Conservation (phyloP, 2,329 filamentous ascomycete genomes). For the Curvularia sp. region DNA sequence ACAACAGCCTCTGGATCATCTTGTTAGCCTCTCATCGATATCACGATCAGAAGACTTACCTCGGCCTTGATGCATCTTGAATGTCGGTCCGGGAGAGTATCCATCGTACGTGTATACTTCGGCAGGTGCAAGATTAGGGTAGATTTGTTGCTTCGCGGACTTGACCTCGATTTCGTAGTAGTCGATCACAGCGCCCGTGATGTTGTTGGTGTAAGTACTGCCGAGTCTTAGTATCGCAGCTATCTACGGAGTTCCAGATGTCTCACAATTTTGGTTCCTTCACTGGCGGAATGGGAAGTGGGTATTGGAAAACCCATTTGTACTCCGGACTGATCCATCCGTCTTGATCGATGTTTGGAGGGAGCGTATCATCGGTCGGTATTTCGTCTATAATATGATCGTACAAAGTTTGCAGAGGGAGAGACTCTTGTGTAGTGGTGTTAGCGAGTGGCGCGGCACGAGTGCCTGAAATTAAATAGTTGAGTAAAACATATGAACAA, state of each 20-base stretch:
- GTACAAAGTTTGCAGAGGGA: not conserved
- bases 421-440: slow-evolving; percentile 6
- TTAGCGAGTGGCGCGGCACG: slow-evolving; percentile 13
- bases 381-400: not conserved
- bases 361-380: slow-evolving; percentile 11
- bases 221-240: slow-evolving; percentile 23
- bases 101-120: slow-evolving; percentile 62
- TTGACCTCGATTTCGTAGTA: slow-evolving; percentile 57
- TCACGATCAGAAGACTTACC: slow-evolving; percentile 20
- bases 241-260: not conserved
- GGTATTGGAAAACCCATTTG: slow-evolving; percentile 49
- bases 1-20: slow-evolving; percentile 57
- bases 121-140: slow-evolving; percentile 52
- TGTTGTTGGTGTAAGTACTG: slow-evolving; percentile 46
- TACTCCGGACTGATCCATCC: slow-evolving; percentile 49
- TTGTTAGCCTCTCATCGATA: slow-evolving; percentile 3
- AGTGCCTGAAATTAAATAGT: slow-evolving; percentile 3
- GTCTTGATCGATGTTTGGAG: slow-evolving; percentile 13
- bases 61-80: slow-evolving; percentile 57
- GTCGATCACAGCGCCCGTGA: slow-evolving; percentile 51
- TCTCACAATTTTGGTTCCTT: slow-evolving; percentile 54
- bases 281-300: slow-evolving; percentile 56
- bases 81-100: slow-evolving; percentile 61
- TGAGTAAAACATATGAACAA: slow-evolving; percentile 13
- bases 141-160: slow-evolving; percentile 52